Evolutionary conservation across 2,329 filamentous ascomycete genomes (phyloP).

Genomic region (Colletotrichum plurivorum): DNA sequence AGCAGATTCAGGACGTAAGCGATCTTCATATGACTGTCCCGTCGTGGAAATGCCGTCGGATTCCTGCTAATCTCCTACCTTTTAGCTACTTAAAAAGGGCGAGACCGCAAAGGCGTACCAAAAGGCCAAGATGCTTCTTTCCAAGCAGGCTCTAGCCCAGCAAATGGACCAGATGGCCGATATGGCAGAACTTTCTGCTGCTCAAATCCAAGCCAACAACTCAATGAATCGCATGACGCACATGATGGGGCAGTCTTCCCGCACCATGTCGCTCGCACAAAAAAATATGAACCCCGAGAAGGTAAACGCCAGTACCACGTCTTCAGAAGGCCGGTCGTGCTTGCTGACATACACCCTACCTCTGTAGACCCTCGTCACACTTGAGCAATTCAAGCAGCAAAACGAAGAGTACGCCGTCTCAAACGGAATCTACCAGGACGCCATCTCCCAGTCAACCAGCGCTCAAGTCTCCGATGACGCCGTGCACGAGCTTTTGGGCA

Average conservation of each 20-base stretch:
- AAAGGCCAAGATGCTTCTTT: conserved; percentile 74
- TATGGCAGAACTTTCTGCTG: conserved; percentile 72
- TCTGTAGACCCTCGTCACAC: conserved; percentile 67
- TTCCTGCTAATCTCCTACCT: neutral
- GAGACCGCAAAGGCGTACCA: conserved; percentile 75
- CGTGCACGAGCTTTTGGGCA: conserved; percentile 86
- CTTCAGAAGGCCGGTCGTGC: too few species aligned
- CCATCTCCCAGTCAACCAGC: conserved; percentile 83
- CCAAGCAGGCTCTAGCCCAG: conserved; percentile 72
- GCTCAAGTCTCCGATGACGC: conserved; percentile 83
- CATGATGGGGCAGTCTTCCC: conserved; percentile 73
- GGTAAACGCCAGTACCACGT: conserved; percentile 48
- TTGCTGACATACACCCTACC: neutral
- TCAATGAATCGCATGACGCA: conserved; percentile 76
- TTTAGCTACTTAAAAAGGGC: conserved; percentile 70
- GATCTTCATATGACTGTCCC: neutral
- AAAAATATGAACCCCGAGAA: conserved; percentile 72
- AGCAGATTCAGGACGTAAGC: conserved; percentile 70
- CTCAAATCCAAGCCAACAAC: conserved; percentile 76
- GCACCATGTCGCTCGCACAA: conserved; percentile 71
- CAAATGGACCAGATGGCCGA: conserved; percentile 77
- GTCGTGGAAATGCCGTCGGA: too few species aligned
- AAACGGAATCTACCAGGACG: conserved; percentile 87
- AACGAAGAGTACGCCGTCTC: conserved; percentile 76
- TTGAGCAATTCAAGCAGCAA: conserved; percentile 73